phyloP scores from a whole-genome alignment of 169 alveolate species.

The Plasmodium gonderi region DNA sequence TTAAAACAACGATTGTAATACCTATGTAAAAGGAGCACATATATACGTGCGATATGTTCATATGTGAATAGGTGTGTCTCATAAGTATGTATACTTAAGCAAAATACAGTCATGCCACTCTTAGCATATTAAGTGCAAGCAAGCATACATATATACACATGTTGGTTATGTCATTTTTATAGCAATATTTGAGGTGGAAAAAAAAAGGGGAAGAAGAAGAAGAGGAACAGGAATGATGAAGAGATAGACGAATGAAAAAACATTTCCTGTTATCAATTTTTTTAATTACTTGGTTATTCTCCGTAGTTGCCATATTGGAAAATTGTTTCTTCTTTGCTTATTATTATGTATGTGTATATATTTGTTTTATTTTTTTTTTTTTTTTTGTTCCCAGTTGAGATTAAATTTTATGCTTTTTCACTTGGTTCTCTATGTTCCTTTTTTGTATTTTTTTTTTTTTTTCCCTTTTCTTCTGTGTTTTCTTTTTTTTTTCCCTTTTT shows the following conservation, averaged over 20 bases:
- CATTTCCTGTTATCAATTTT: background rate
- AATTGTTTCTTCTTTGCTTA: background rate
- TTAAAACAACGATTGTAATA: background rate
- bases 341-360: background rate
- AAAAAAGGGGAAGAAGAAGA: too few relatives aligned
- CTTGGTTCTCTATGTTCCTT: background rate
- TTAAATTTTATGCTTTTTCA: background rate
- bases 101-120: background rate
- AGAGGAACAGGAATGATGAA: too few relatives aligned
- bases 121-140: background rate
- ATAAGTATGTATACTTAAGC: background rate
- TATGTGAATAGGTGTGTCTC: background rate
- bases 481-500: background rate
- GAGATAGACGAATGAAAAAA: too few relatives aligned
- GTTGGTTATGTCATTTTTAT: background rate
- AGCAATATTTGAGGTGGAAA: too few relatives aligned
- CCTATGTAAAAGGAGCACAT: background rate
- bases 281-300: constrained; percentile 58
- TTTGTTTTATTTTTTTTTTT: background rate
- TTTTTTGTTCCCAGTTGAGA: background rate
- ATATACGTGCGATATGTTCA: background rate
- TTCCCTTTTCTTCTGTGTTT: background rate
- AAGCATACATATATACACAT: background rate
- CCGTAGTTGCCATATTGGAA: constrained; percentile 63
- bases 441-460: background rate